phyloP scores from a whole-genome alignment of 2,329 filamentous ascomycete genomes.

The Talaromyces sp. region DNA sequence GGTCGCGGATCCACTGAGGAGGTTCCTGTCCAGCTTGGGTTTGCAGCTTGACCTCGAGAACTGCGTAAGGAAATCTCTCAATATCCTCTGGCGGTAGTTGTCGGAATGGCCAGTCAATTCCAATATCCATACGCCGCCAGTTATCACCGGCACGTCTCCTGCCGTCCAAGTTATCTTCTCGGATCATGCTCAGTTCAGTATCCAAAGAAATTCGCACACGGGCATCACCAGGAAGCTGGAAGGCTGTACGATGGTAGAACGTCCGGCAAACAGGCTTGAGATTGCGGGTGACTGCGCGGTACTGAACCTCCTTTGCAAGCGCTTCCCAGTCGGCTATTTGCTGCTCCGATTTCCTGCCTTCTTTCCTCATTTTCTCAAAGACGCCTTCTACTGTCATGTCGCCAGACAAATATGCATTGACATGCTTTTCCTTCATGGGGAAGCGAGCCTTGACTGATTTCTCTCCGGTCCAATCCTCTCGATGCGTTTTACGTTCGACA shows the following conservation, averaged over 20 bases:
- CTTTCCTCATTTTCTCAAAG: conserved; percentile 95
- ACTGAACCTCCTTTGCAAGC: conserved; percentile 86
- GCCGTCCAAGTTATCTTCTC: conserved; percentile 92
- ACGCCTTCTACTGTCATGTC: conserved; percentile 77
- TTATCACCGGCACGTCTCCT: conserved; percentile 71
- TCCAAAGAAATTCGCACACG: conserved; percentile 95
- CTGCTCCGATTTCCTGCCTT: conserved; percentile 88
- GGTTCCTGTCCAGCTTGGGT: conserved; percentile 93
- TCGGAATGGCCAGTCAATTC: conserved; percentile 89
- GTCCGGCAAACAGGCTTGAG: conserved; percentile 87
- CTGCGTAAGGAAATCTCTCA: conserved; percentile 88
- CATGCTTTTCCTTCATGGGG: conserved; percentile 91
- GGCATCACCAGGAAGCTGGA: conserved; percentile 93
- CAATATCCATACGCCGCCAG: conserved; percentile 96
- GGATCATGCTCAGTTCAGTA: conserved; percentile 89
- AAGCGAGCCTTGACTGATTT: conserved; percentile 98
- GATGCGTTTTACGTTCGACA: conserved; percentile 94
- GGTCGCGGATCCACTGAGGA: conserved; percentile 90
- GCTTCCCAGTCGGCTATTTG: conserved; percentile 86
- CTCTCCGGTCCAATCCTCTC: conserved; percentile 98
- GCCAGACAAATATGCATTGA: conserved; percentile 83
- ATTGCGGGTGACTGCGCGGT: conserved; percentile 79
- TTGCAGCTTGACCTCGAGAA: conserved; percentile 95
- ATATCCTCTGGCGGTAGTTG: conserved; percentile 81
- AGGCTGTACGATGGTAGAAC: conserved; percentile 97